Conservation (phyloP, 352 stramenopile genomes). For the Phytophthora quininea region DNA sequence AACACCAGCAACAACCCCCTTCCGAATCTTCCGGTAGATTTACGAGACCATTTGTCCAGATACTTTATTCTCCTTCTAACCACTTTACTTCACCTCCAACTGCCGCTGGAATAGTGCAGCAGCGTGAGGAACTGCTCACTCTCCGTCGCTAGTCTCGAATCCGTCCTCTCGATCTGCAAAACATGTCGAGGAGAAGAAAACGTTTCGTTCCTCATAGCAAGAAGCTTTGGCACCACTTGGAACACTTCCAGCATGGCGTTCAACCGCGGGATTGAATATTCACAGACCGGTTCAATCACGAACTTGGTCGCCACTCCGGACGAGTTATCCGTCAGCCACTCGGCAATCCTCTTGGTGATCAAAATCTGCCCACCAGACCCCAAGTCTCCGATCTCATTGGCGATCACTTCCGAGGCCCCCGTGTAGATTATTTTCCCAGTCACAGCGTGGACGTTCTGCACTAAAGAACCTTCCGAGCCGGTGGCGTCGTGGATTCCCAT, state of each 20-base stretch:
- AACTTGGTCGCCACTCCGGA: conserved; percentile 27
- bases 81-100: background rate
- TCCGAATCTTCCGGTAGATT: background rate
- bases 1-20: background rate
- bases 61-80: conserved; percentile 5
- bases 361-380: conserved; percentile 60
- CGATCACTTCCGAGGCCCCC: conserved; percentile 52
- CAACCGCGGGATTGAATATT: conserved; percentile 39
- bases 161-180: conserved; percentile 22
- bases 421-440: conserved; percentile 52
- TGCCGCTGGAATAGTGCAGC: conserved; percentile 15
- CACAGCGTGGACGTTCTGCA: conserved; percentile 45
- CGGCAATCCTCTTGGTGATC: conserved; percentile 46
- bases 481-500: conserved; percentile 56
- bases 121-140: conserved; percentile 22
- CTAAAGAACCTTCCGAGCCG: conserved; percentile 32
- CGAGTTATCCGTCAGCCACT: conserved; percentile 36
- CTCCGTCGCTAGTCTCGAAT: conserved; percentile 12
- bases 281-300: conserved; percentile 30
- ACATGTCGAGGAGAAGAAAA: conserved; percentile 26
- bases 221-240: conserved; percentile 35
- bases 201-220: conserved; percentile 19
- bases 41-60: background rate
- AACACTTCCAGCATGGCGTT: conserved; percentile 38
- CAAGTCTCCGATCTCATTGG: conserved; percentile 54